These are phyloP conservation scores for Yarrowia divulgata DNA, from an alignment of 805 yeast species.

Conservation along the genomic window DNA sequence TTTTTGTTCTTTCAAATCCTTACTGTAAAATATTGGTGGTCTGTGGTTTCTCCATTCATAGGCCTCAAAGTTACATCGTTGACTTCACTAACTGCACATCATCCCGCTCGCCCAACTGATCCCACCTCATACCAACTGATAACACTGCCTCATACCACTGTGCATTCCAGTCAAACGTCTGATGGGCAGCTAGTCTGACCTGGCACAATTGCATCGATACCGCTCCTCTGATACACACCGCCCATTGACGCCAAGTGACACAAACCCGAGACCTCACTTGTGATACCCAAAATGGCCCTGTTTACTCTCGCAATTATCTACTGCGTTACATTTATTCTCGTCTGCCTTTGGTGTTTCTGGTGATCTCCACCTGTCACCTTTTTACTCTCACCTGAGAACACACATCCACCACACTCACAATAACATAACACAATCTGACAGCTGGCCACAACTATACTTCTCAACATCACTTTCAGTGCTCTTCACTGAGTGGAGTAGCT, in stretches of 20 bases:
- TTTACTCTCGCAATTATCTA: neutral
- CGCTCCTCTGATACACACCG: neutral
- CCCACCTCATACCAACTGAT: too few species aligned
- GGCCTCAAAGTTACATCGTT: neutral
- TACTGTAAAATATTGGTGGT: too few species aligned
- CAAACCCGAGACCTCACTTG: neutral
- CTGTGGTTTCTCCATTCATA: too few species aligned
- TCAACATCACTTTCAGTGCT: slow-evolving; percentile 7
- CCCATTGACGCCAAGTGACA: neutral
- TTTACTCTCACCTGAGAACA: neutral
- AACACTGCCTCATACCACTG: neutral
- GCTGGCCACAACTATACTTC: neutral
- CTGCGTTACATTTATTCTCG: slow-evolving; percentile 2
- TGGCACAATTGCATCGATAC: neutral
- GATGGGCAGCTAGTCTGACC: neutral
- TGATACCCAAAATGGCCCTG: neutral
- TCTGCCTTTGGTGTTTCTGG: slow-evolving; percentile 22
- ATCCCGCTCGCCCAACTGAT: neutral
- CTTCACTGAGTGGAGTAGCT: slow-evolving; percentile 4
- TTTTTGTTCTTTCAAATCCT: neutral
- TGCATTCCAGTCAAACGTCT: neutral
- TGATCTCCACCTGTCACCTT: neutral
- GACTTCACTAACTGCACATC: neutral
- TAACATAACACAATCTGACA: neutral
- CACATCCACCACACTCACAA: neutral